Base-by-base conservation (phyloP, 1,284 basidiomycete species). In the Macrocybe sp. region DNA sequence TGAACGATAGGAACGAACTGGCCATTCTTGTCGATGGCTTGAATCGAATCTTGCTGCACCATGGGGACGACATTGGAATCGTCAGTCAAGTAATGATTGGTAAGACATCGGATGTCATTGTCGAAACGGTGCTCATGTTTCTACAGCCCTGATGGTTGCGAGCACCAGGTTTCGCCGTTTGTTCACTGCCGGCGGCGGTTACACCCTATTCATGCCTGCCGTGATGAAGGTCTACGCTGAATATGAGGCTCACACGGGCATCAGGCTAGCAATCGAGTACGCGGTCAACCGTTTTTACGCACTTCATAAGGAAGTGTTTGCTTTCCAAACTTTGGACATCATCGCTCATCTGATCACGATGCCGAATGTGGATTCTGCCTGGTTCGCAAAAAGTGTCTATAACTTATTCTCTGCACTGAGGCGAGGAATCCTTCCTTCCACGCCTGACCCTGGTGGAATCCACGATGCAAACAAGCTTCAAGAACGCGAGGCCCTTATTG, bases 91-190 rank as follows among this genome's bases (percentile, higher is more conserved):
- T 80, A 2, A 70, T 91, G 64, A 79, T 87, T 35, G 82, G 85
- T 87, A 55, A 56, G 78, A 54, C 11, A 10, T 36, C 22, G 14
- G 12, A 40, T 32, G 10, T 52, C 35, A n/a, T 33, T 39, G 40
- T 37, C 4, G 11, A 29, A 31, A 36, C 35, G 14, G 7, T 29
- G 40, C 32, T 37, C 40, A 22, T 32, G 28, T 46, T 37, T 47
- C 46, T 28, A 48, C 52, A 81, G 78, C 75, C 43, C 70, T 73
- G 50, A 83, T 89, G 78, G 78, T 84, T 22, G 88, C 86, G 2
- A 82, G 81, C 37, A 85, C 85, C n/a, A 78, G 87, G 16, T 91
- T 89, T 59, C 75, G 81, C 16, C 79, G 89, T 14, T 59, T 90
- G 12, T 88, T 90, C 62, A 80, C 79, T 2, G 80, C 83, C 3